Base-by-base conservation (phyloP, 2,329 filamentous ascomycete genomes). In the Ascochyta pisi region DNA sequence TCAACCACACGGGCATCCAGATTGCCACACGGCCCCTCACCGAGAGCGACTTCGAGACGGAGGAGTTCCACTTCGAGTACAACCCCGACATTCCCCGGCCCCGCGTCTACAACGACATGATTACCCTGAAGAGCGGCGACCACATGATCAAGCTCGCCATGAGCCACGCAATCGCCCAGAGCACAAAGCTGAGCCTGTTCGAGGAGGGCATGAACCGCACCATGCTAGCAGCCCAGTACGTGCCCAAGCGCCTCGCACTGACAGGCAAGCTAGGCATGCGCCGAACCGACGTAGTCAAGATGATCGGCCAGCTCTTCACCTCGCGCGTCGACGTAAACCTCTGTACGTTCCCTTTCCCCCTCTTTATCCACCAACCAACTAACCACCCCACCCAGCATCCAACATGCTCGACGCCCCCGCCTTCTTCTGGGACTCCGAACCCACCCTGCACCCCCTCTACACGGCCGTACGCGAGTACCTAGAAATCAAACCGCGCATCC, bases 91-190 rank as follows among this genome's bases (percentile, higher is more conserved):
- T 95, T 31, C 89, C 92, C 60, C 86, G 93, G 45, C 95, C 95
- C 4, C 86, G 95, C 53, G 90, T 99, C 27, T 99, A 96, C 80
- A 98, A 99, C 77, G 95, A 99, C 76, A 99, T 99, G 95, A 98
- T 99, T 68, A 99, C 95, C 0, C 81, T 99, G 40, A 84, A 96
- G 60, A 96, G 92, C 57, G 89, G 91, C 35, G 95, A 99, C 78
- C 95, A 99, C 78, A 98, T 99, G 94, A 96, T 98, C 73, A 98
- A 98, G 78, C 83, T 99, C 15, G 92, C 94, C 31, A 99, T 99
- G 80, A 96, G 91, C 74, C 95, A 99, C 73, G 95, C 93, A 34
- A 97, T 99, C 65, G 92, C 92, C 0, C 95, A 99, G 77, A 97
- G 93, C 75, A 99, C 95, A 0, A 98, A 97, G 76, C 81, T 99